Evolutionary conservation across 352 stramenopile species (phyloP).

Genomic region (Pythium aquatile): DNA sequence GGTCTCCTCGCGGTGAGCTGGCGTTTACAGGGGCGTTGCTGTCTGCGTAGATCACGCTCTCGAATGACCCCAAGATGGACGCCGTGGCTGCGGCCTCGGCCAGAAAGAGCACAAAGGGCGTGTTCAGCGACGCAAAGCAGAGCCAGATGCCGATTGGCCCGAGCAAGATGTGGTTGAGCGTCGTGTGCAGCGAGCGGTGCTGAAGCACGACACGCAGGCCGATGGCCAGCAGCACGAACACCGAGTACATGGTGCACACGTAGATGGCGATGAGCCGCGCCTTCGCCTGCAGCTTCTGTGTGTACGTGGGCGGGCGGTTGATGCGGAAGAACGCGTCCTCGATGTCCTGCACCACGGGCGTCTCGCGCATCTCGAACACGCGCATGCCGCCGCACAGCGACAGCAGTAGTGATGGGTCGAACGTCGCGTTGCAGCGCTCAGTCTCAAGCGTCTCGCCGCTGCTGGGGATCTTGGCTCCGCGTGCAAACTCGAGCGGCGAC

Average conservation of each 20-base stretch:
- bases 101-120: constrained; percentile 74
- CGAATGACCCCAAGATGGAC: constrained; percentile 76
- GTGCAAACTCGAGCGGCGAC: constrained; percentile 32
- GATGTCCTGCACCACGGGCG: constrained; percentile 74
- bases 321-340: constrained; percentile 78
- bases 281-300: constrained; percentile 69
- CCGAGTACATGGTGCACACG: constrained; percentile 68
- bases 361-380: constrained; percentile 86
- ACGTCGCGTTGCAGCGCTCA: constrained; percentile 68
- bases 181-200: constrained; percentile 64
- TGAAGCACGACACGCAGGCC: constrained; percentile 61
- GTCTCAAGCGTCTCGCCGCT: constrained; percentile 42
- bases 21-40: constrained; percentile 1
- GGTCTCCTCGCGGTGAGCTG: background rate
- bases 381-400: constrained; percentile 84
- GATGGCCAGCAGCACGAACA: constrained; percentile 67
- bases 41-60: constrained; percentile 40
- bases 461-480: constrained; percentile 62
- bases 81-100: constrained; percentile 68
- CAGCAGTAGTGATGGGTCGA: constrained; percentile 70
- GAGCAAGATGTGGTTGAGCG: constrained; percentile 65
- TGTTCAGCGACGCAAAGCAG: constrained; percentile 86
- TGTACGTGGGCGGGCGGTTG: constrained; percentile 63
- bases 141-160: constrained; percentile 78
- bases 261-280: constrained; percentile 52